Conservation (phyloP, 371 early-diverging fungal genomes). For the Mucor irregularis region DNA sequence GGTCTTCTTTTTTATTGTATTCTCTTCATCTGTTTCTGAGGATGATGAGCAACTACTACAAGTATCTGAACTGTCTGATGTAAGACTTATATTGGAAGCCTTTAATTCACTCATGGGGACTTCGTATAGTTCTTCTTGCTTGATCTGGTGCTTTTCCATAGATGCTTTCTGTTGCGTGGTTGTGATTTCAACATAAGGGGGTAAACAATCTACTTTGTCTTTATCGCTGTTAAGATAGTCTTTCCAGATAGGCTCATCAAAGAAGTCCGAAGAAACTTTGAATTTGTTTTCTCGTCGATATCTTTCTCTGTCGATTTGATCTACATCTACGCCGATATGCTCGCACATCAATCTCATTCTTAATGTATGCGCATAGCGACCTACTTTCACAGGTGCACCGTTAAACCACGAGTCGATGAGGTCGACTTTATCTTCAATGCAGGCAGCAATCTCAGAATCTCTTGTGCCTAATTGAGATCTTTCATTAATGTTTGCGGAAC, state of each 20-base stretch:
- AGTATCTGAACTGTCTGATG: conserved; percentile 9
- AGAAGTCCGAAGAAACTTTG: not conserved
- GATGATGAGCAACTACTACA: not conserved
- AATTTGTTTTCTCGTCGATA: not conserved
- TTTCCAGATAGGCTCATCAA: conserved; percentile 5
- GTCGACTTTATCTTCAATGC: conserved; percentile 67
- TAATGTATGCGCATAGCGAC: conserved; percentile 68
- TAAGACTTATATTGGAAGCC: not conserved
- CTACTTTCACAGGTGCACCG: conserved; percentile 59
- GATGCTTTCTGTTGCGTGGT: not conserved
- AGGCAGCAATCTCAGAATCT: conserved; percentile 86
- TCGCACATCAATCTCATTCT: conserved; percentile 76
- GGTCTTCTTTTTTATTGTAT: not conserved
- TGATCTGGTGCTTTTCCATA: conserved; percentile 1
- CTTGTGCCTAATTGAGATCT: conserved; percentile 82
- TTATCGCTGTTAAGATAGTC: not conserved
- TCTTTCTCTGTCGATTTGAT: conserved; percentile 19
- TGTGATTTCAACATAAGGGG: conserved; percentile 18
- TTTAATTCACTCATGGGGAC: not conserved
- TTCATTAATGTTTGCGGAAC: conserved; percentile 88
- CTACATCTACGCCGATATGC: conserved; percentile 70
- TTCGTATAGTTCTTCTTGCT: conserved; percentile 6
- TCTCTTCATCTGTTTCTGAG: too few species aligned
- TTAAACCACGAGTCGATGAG: conserved; percentile 61
- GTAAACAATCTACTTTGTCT: conserved; percentile 12